Percentiles rank a stretch among this genome's conserved stretches.
Evolutionary conservation across 148 eudicot genomes (phyloP).

Genomic region (Camellia japonica): DNA sequence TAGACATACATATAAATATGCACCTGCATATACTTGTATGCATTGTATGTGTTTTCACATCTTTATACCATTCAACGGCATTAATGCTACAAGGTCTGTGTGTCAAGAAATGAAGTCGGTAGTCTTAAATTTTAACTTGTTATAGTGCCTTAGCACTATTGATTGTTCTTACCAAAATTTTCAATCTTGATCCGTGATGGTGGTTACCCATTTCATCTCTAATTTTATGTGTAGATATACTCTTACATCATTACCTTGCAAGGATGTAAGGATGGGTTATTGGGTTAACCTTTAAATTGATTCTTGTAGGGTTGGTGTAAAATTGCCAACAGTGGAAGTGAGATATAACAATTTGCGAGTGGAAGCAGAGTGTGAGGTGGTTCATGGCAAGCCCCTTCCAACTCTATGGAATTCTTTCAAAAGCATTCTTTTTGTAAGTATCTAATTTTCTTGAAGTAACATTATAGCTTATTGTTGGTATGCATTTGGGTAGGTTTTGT

Average conservation of each 20-base stretch:
- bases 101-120: not conserved
- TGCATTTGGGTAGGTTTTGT: not conserved
- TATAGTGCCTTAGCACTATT: not conserved
- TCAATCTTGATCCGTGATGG: not conserved
- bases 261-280: no score
- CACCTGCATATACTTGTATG: no score
- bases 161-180: not conserved
- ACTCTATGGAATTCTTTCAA: conserved; percentile 10
- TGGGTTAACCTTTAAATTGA: not conserved
- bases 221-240: no score
- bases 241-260: no score
- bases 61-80: conserved; percentile 29
- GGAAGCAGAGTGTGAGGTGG: conserved; percentile 71
- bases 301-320: conserved; percentile 66
- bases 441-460: not conserved
- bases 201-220: not conserved
- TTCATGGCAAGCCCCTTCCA: conserved; percentile 66
- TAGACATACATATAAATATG: no score
- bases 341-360: conserved; percentile 55
- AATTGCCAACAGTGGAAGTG: conserved; percentile 64
- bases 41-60: conserved; percentile 12
- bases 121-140: not conserved
- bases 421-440: conserved; percentile 36
- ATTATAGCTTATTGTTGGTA: not conserved
- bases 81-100: not conserved